phyloP scores from a whole-genome alignment of 2,329 filamentous ascomycete genomes.

The Xylariales sp. region DNA sequence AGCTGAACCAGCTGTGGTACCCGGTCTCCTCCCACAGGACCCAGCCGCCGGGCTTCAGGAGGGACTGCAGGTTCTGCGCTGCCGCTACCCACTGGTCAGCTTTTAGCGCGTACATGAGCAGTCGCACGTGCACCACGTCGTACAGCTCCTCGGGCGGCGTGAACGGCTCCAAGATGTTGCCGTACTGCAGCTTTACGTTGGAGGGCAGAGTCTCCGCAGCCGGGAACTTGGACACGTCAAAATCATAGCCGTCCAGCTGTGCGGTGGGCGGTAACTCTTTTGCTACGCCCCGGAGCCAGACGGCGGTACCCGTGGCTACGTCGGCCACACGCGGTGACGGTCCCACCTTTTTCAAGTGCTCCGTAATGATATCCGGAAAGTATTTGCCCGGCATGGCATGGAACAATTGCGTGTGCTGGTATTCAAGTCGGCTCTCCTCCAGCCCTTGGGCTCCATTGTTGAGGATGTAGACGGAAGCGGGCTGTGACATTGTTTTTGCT shows the following conservation, averaged over 20 bases:
- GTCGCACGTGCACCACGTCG: constrained; percentile 19
- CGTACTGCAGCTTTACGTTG: constrained; percentile 16
- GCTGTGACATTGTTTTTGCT: no score
- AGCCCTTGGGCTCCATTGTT: not conserved
- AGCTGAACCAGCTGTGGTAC: constrained; percentile 3
- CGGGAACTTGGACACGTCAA: constrained; percentile 15
- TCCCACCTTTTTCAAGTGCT: no score
- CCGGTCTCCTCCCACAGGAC: constrained; percentile 13
- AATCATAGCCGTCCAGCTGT: constrained; percentile 19
- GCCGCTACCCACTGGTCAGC: constrained; percentile 11
- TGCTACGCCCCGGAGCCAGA: constrained; percentile 14
- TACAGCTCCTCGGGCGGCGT: constrained; percentile 16
- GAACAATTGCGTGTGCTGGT: no score
- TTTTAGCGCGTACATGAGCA: constrained; percentile 16
- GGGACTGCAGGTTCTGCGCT: constrained; percentile 14
- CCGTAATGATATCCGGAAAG: no score
- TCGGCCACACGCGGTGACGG: constrained; percentile 9
- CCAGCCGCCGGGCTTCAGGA: constrained; percentile 14
- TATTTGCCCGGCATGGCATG: no score
- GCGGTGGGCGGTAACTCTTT: constrained; percentile 8
- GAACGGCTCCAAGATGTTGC: constrained; percentile 18
- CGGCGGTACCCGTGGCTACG: constrained; percentile 11
- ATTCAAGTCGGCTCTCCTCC: not conserved
- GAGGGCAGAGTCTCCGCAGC: constrained; percentile 7
- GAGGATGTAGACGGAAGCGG: not conserved